Evolutionary conservation across 1,139 yeast genomes (phyloP).

Genomic region (Arxiozyma slooffiae): DNA sequence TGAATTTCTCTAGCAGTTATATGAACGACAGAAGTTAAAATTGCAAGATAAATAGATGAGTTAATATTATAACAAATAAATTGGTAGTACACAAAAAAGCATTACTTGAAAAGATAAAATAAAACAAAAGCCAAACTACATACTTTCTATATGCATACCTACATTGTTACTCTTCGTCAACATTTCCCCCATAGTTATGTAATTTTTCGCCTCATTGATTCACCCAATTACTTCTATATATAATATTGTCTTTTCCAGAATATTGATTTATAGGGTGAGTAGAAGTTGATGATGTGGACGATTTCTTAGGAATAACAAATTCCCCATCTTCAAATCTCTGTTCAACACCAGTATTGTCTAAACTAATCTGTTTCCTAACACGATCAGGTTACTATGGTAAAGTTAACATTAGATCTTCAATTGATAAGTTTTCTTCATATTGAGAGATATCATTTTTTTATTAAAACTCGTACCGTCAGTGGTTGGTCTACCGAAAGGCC

Average conservation of each 20-base stretch:
- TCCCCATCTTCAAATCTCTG: conserved; percentile 22
- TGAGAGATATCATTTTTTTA: conserved; percentile 42
- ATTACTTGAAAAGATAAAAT: no score
- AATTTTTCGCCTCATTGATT: conserved; percentile 76
- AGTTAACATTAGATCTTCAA: conserved; percentile 47
- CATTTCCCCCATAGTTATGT: conserved; percentile 80
- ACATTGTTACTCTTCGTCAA: conserved; percentile 43
- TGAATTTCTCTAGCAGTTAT: background rate
- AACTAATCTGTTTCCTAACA: conserved; percentile 25
- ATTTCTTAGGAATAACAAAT: conserved; percentile 28
- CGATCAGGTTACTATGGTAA: conserved; percentile 91
- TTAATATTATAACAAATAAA: no score
- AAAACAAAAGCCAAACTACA: background rate
- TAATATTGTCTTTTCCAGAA: background rate
- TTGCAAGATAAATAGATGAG: background rate
- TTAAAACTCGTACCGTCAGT: conserved; percentile 46
- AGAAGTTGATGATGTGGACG: conserved; percentile 3
- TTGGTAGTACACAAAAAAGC: no score
- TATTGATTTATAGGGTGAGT: background rate
- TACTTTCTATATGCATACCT: background rate
- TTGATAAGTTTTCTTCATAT: conserved; percentile 32
- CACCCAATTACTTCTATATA: conserved; percentile 47
- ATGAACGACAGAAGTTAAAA: background rate
- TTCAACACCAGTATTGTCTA: conserved; percentile 1
- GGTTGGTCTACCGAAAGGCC: conserved; percentile 56